Percentiles rank a stretch among this genome's conserved stretches.
These are phyloP conservation scores for Pisolithus marmoratus DNA, from an alignment of 768 basidiomycete species.

Conservation along the genomic window DNA sequence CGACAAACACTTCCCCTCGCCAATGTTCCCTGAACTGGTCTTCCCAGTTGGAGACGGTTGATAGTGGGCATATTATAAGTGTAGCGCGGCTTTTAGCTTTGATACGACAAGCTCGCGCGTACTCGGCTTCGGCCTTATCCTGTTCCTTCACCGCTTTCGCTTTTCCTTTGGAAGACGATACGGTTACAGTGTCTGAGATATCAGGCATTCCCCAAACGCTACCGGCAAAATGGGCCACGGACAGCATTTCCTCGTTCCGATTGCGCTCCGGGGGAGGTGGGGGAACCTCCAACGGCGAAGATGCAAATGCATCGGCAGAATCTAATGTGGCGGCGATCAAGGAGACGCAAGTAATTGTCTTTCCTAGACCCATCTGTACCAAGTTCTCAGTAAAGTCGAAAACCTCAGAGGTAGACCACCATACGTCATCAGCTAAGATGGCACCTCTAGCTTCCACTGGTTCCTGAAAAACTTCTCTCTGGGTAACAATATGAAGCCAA, in stretches of 20 bases:
- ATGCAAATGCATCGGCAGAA: slow-evolving; percentile 63
- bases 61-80: slow-evolving; percentile 93
- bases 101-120: slow-evolving; percentile 65
- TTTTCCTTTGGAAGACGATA: slow-evolving; percentile 47
- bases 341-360: slow-evolving; percentile 94
- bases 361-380: slow-evolving; percentile 91
- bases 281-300: slow-evolving; percentile 43
- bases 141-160: slow-evolving; percentile 60
- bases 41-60: slow-evolving; percentile 98
- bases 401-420: slow-evolving; percentile 26
- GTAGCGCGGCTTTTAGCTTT: slow-evolving; percentile 85
- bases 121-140: slow-evolving; percentile 68
- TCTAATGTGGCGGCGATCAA: slow-evolving; percentile 82
- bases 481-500: slow-evolving; percentile 85
- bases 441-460: slow-evolving; percentile 79
- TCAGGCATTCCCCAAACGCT: slow-evolving; percentile 85
- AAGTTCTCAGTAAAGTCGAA: slow-evolving; percentile 10
- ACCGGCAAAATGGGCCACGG: slow-evolving; percentile 61
- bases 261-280: slow-evolving; percentile 37
- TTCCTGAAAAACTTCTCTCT: slow-evolving; percentile 61
- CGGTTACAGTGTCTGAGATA: slow-evolving; percentile 24
- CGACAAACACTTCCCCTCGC: slow-evolving; percentile 79
- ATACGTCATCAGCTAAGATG: slow-evolving; percentile 94
- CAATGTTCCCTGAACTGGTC: slow-evolving; percentile 98
- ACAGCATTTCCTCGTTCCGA: slow-evolving; percentile 29